Evolutionary conservation across 2,329 filamentous ascomycete genomes (phyloP).

Genomic region (Colletotrichum zoysiae): DNA sequence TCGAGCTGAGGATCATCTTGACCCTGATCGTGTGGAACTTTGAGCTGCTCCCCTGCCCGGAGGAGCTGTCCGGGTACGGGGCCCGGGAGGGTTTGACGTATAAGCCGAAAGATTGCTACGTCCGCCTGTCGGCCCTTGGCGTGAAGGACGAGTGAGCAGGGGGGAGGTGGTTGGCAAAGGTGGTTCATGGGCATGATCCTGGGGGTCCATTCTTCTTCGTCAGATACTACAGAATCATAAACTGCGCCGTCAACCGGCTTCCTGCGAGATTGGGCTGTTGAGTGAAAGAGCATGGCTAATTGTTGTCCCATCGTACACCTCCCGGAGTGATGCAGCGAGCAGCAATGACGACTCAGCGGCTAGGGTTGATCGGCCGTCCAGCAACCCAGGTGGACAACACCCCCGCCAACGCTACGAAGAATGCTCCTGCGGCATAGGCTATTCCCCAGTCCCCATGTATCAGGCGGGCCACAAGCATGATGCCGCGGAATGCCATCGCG

Average conservation of each 20-base stretch:
- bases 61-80: slow-evolving; percentile 39
- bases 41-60: slow-evolving; percentile 48
- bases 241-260: background rate
- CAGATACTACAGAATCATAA: background rate
- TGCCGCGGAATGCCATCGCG: background rate
- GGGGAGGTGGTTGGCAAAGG: too few relatives aligned
- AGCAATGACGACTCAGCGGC: background rate
- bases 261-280: too few relatives aligned
- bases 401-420: slow-evolving; percentile 16
- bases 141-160: background rate
- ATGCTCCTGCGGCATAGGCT: slow-evolving; percentile 24
- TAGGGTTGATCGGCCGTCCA: background rate
- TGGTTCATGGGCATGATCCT: background rate
- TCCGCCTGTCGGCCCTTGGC: slow-evolving; percentile 18
- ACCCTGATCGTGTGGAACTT: slow-evolving; percentile 56
- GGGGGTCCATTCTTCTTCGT: too few relatives aligned
- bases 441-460: slow-evolving; percentile 14
- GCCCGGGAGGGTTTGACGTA: slow-evolving; percentile 39
- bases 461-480: background rate
- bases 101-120: slow-evolving; percentile 40
- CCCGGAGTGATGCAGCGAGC: background rate
- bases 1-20: slow-evolving; percentile 53
- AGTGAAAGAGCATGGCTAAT: background rate
- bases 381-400: background rate
- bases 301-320: background rate